Evolutionary conservation across 495 filamentous ascomycete genomes (phyloP).

Genomic region (Cryomyces minteri): DNA sequence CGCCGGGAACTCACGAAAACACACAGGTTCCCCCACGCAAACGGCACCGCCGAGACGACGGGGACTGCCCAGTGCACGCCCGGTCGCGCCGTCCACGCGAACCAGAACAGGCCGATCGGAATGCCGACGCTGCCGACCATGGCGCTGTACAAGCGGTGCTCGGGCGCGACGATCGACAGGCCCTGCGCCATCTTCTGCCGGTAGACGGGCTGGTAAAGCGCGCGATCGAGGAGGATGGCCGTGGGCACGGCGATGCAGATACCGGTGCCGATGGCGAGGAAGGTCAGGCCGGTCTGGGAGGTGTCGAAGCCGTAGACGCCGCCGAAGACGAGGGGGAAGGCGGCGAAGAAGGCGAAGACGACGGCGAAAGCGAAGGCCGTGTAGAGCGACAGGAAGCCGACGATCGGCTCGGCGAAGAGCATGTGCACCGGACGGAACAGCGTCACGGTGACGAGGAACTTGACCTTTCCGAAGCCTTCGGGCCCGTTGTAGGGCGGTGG

Average conservation of each 20-base stretch:
- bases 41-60: slow-evolving; percentile 11
- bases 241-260: slow-evolving; percentile 5
- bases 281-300: slow-evolving; percentile 20
- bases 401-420: slow-evolving; percentile 23
- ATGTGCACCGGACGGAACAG: slow-evolving; percentile 20
- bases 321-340: slow-evolving; percentile 20
- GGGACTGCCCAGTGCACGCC: slow-evolving; percentile 8
- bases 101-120: slow-evolving; percentile 12
- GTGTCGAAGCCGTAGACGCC: slow-evolving; percentile 19
- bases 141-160: slow-evolving; percentile 14
- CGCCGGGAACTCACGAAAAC: neutral
- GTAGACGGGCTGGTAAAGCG: slow-evolving; percentile 1
- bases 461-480: slow-evolving; percentile 10
- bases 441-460: slow-evolving; percentile 19
- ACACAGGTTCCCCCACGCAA: slow-evolving; percentile 13
- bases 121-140: slow-evolving; percentile 9
- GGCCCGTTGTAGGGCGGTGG: slow-evolving; percentile 4
- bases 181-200: neutral
- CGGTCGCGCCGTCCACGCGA: slow-evolving; percentile 14
- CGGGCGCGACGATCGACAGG: slow-evolving; percentile 1
- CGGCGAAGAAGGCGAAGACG: slow-evolving; percentile 24
- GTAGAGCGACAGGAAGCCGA: slow-evolving; percentile 14
- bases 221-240: slow-evolving; percentile 11
- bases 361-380: slow-evolving; percentile 21
- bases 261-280: slow-evolving; percentile 12